Evolutionary conservation across 1,284 basidiomycete genomes (phyloP).

Genomic region (Irpex lacteus): DNA sequence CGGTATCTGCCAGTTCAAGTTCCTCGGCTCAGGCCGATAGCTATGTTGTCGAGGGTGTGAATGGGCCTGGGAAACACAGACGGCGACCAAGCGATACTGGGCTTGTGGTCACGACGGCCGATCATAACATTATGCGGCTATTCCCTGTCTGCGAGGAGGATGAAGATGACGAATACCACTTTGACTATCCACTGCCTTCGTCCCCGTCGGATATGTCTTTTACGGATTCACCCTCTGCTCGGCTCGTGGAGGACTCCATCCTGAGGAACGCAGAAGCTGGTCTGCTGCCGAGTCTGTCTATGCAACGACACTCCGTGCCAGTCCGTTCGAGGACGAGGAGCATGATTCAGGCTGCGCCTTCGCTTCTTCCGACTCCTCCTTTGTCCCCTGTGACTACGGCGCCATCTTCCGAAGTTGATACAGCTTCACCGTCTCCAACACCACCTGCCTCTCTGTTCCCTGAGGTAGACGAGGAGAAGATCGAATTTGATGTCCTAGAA

Average conservation of each 20-base stretch:
- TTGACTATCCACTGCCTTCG: slow-evolving; percentile 4
- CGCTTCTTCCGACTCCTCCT: slow-evolving; percentile 4
- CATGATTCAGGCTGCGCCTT: slow-evolving; percentile 22
- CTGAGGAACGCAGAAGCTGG: slow-evolving; percentile 17
- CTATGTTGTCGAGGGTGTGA: slow-evolving; percentile 5
- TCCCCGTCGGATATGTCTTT: background rate
- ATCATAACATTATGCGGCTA: slow-evolving; percentile 28
- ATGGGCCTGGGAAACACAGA: slow-evolving; percentile 1
- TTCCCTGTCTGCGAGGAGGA: slow-evolving; percentile 51
- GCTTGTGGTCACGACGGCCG: slow-evolving; percentile 23
- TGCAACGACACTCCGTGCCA: slow-evolving; percentile 19
- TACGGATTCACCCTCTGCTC: background rate
- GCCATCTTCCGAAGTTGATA: slow-evolving; percentile 2
- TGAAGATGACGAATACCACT: slow-evolving; percentile 28
- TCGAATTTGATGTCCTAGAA: slow-evolving; percentile 17
- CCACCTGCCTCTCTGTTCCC: slow-evolving; percentile 1
- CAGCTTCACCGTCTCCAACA: slow-evolving; percentile 17
- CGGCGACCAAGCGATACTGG: background rate
- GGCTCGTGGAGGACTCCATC: background rate
- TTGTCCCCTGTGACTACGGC: slow-evolving; percentile 3
- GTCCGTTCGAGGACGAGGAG: slow-evolving; percentile 24
- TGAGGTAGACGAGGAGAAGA: slow-evolving; percentile 15
- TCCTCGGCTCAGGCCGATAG: slow-evolving; percentile 4
- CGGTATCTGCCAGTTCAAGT: background rate
- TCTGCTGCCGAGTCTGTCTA: slow-evolving; percentile 11